These are phyloP conservation scores for Circinella umbellata DNA, from an alignment of 371 early-diverging fungal species.

Conservation along the genomic window DNA sequence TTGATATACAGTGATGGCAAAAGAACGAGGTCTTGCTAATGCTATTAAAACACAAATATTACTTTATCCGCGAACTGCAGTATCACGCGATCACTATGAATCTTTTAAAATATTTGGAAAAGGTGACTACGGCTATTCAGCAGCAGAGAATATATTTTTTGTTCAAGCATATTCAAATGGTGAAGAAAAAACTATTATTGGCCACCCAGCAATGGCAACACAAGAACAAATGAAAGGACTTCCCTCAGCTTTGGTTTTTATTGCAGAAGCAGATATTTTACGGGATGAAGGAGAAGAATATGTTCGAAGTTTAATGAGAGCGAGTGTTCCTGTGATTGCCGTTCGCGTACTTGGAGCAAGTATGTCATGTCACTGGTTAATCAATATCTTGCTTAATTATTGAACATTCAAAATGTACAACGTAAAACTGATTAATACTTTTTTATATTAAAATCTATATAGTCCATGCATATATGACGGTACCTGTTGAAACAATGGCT, in stretches of 20 bases:
- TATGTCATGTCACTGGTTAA: neutral
- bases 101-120: conserved; percentile 18
- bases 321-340: conserved; percentile 31
- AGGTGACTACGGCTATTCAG: conserved; percentile 16
- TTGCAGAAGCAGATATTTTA: conserved; percentile 40
- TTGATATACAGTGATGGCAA: neutral
- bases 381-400: neutral
- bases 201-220: conserved; percentile 15
- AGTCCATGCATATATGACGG: conserved; percentile 25
- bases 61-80: conserved; percentile 13
- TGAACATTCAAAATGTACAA: neutral
- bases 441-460: neutral
- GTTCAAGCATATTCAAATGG: conserved; percentile 6
- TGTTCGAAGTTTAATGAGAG: conserved; percentile 23
- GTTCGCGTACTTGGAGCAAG: conserved; percentile 24
- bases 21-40: conserved; percentile 9
- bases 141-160: conserved; percentile 1
- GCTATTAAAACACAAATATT: conserved; percentile 20
- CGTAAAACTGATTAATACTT: neutral
- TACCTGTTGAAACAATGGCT: conserved; percentile 15
- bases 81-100: neutral
- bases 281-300: conserved; percentile 46
- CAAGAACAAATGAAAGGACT: conserved; percentile 33
- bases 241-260: conserved; percentile 38
- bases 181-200: conserved; percentile 1